Percentiles rank a stretch among this genome's conserved stretches.
Conservation (phyloP, 192 early-diverging fungal genomes). For the Thoreauomyces humboldtii region DNA sequence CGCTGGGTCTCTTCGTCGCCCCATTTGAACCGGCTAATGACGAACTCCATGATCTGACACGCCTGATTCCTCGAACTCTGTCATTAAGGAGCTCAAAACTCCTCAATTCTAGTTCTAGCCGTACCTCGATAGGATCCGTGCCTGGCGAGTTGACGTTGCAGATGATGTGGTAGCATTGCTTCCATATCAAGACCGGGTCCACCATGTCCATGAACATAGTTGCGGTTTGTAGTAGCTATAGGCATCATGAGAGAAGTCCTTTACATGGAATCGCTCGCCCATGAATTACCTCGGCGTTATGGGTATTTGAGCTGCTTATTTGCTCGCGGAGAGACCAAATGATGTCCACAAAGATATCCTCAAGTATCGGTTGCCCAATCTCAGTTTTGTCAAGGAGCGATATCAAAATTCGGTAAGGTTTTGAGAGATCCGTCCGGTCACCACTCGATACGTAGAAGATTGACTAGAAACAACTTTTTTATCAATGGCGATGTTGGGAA, state of each 20-base stretch:
- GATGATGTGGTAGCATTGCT: slow-evolving; percentile 48
- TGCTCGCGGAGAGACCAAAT: slow-evolving; percentile 60
- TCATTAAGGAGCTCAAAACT: slow-evolving; percentile 24
- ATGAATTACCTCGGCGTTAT: not conserved
- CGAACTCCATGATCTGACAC: slow-evolving; percentile 59
- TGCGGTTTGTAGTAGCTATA: slow-evolving; percentile 72
- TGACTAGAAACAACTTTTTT: slow-evolving; percentile 30
- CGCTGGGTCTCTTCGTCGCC: slow-evolving; percentile 79
- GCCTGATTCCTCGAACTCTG: too few relatives aligned
- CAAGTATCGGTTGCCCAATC: slow-evolving; percentile 74
- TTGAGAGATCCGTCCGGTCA: slow-evolving; percentile 48
- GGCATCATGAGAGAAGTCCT: not conserved
- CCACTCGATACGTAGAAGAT: slow-evolving; percentile 36
- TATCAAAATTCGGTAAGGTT: slow-evolving; percentile 79
- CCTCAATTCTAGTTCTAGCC: not conserved
- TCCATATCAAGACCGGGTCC: slow-evolving; percentile 84
- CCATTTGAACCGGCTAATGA: slow-evolving; percentile 70
- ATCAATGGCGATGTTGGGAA: too few relatives aligned
- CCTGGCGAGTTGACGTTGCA: not conserved
- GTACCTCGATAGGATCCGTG: not conserved
- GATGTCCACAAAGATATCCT: slow-evolving; percentile 70
- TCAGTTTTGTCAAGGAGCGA: slow-evolving; percentile 82
- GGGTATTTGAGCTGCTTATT: not conserved
- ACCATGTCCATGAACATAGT: slow-evolving; percentile 89
- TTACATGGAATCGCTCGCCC: too few relatives aligned